A percentile compares a stretch with the other conserved stretches of the same genome.
Evolutionary conservation across 257 asterid genomes (phyloP).

Genomic region (Cynanchum wilfordii): DNA sequence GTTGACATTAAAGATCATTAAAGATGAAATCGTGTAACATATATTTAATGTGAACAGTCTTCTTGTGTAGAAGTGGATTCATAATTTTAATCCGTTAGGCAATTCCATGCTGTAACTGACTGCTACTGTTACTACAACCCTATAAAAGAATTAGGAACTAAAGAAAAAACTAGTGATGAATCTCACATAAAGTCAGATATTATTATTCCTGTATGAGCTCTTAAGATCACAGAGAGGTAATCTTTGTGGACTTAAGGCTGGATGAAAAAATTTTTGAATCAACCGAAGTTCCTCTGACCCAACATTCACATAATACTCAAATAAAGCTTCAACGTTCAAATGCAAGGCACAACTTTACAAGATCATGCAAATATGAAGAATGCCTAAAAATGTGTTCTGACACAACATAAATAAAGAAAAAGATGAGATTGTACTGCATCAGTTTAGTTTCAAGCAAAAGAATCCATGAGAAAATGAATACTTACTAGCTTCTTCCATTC

Average conservation of each 20-base stretch:
- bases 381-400: background rate
- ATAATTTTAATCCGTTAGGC: background rate
- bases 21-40: background rate
- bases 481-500: constrained; percentile 66
- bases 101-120: background rate
- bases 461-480: constrained; percentile 11
- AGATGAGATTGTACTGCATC: background rate
- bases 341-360: background rate
- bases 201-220: background rate
- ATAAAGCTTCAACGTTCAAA: background rate
- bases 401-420: background rate
- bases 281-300: background rate
- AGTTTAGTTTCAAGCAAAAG: background rate
- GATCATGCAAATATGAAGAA: background rate
- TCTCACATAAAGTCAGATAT: background rate
- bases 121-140: background rate
- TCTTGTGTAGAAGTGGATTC: background rate
- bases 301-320: background rate
- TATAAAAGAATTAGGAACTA: background rate
- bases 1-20: background rate
- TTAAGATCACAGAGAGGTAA: background rate
- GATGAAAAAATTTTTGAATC: background rate
- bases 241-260: background rate
- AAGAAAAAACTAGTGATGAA: background rate
- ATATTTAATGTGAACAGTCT: background rate